Evolutionary conservation across 2,329 filamentous ascomycete genomes (phyloP).

Genomic region (Diaporthe batatas): DNA sequence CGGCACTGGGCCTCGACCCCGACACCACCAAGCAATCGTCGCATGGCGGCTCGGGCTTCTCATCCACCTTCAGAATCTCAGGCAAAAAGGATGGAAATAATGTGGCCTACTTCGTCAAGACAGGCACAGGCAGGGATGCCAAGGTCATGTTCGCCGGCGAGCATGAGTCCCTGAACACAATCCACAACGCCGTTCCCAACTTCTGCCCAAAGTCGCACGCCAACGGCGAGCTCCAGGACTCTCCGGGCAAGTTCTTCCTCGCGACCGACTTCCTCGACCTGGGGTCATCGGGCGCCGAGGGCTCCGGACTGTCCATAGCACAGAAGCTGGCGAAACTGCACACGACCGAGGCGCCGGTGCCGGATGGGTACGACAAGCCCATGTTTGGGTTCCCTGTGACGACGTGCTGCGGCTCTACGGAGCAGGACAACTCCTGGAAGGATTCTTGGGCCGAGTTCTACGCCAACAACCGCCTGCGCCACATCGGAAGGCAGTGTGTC

Average conservation of each 20-base stretch:
- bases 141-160: conserved; percentile 84
- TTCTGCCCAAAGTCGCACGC: conserved; percentile 84
- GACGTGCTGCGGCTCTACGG: conserved; percentile 89
- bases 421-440: conserved; percentile 82
- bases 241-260: conserved; percentile 67
- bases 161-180: conserved; percentile 85
- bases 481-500: conserved; percentile 71
- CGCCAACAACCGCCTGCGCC: conserved; percentile 78
- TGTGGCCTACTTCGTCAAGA: conserved; percentile 79
- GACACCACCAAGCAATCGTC: conserved; percentile 66
- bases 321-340: conserved; percentile 84
- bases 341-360: conserved; percentile 77
- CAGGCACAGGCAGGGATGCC: conserved; percentile 69
- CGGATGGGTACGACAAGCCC: conserved; percentile 68
- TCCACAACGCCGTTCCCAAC: conserved; percentile 77
- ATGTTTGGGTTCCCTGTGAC: conserved; percentile 87
- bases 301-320: conserved; percentile 72
- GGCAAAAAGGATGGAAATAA: conserved; percentile 44
- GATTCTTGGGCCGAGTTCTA: conserved; percentile 89
- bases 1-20: conserved; percentile 71
- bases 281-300: conserved; percentile 55
- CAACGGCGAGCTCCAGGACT: conserved; percentile 71
- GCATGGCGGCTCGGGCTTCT: conserved; percentile 76
- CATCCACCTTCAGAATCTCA: conserved; percentile 68
- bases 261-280: conserved; percentile 87